These are phyloP conservation scores for Cyanophora paradoxa DNA, from an alignment of 78 protist genomes.

Conservation along the genomic window DNA sequence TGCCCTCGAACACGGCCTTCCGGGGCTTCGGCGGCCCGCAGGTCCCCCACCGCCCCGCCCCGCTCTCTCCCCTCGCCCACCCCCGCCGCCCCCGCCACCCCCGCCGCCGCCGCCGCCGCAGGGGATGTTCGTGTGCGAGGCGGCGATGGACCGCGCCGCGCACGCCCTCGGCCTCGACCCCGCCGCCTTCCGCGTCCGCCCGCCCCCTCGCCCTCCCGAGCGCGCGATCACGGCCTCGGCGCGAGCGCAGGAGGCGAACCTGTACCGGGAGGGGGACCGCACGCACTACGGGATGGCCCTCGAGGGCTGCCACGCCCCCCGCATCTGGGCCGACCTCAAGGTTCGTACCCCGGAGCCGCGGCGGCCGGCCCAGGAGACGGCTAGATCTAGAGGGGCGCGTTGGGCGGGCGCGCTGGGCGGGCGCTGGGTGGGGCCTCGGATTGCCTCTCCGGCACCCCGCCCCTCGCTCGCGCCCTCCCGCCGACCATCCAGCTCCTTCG, in stretches of 20 bases:
- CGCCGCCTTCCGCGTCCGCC: constrained; percentile 29
- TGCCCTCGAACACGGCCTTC: constrained; percentile 90
- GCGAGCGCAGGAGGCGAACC: constrained; percentile 28
- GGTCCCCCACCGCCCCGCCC: no score
- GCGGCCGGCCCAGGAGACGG: no score
- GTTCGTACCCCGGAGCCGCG: no score
- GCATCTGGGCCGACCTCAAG: not conserved
- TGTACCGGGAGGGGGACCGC: constrained; percentile 64
- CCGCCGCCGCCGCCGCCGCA: no score
- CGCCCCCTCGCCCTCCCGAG: not conserved
- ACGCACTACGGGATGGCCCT: constrained; percentile 64
- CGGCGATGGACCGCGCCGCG: constrained; percentile 65
- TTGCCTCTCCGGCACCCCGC: no score
- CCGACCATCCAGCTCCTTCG: no score
- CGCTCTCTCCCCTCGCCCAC: no score
- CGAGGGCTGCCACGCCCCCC: constrained; percentile 8
- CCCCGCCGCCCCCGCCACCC: no score
- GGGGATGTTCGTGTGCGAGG: constrained; percentile 65
- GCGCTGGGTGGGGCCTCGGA: no score
- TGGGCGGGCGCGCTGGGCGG: no score
- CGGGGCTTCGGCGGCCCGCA: constrained; percentile 90
- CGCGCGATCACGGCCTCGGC: not conserved
- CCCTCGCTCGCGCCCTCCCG: not conserved
- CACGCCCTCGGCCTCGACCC: constrained; percentile 9
- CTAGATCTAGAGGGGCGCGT: no score